Base-by-base conservation (phyloP, 2,329 filamentous ascomycete genomes). In the Amauroascus verrucosus region DNA sequence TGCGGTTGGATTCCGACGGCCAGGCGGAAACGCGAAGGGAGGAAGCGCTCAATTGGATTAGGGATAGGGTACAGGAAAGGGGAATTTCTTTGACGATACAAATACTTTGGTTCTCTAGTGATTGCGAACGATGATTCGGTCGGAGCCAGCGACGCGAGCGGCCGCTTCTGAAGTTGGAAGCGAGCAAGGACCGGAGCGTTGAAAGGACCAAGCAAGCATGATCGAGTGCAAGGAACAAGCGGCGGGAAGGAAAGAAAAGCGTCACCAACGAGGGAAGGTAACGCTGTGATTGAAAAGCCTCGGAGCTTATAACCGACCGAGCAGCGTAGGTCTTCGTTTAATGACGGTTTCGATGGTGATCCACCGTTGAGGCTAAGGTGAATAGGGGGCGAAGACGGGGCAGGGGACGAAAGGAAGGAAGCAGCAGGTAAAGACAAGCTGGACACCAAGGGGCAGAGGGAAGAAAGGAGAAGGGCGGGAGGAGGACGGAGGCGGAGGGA, bases 141-240 rank as follows among this genome's bases (percentile, higher is more conserved):
- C 55, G 52, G 52, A 50, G 33, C 48, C 52, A 46, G 55, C 52
- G 55, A 57, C 55, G 24, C 51, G 41, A 52, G 38, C 37, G 35
- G 51, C 37, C 48, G 47, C 43, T 40, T 52, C 50, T 48, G 52
- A 26, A n/a, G 38, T 37, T 28, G 47, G 35, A 53, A 48, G 18
- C 35, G 45, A 38, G 30, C 44, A 26, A 53, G 30, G 18, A 38
- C 41, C 11, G 43, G 18, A 5, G 50, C 11, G 41, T 53, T 41
- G 51, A 40, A 43, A 47, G 44, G 53, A 53, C 51, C 54, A 56
- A 54, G 50, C 43, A 35, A 54, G 56, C 58, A 58, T 58, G 53
- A 54, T 57, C 55, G 54, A 55, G n/a, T 54, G 40, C n/a, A 44
- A 35, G 35, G 41, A 43, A 49, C 47, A 18, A 46, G 37, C 40